These are phyloP conservation scores for Lycium barbarum DNA, from an alignment of 257 asterid species.

Conservation along the genomic window DNA sequence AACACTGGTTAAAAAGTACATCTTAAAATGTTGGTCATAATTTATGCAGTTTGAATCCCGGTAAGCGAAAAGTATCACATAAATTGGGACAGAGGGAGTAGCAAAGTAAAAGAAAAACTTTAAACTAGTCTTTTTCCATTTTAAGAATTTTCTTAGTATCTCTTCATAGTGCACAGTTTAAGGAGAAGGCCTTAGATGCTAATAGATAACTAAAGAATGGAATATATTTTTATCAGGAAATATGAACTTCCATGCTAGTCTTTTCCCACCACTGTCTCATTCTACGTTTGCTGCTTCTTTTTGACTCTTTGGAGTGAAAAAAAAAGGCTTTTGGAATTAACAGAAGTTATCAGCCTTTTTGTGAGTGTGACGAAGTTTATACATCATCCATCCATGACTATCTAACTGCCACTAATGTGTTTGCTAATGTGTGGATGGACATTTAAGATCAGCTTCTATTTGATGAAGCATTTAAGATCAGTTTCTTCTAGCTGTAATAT, in stretches of 20 bases:
- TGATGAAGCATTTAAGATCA: too few relatives aligned
- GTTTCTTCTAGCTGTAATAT: neutral
- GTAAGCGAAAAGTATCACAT: too few relatives aligned
- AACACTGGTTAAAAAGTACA: too few relatives aligned
- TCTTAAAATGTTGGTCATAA: too few relatives aligned
- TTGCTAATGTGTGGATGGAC: too few relatives aligned
- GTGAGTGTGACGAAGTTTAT: constrained; percentile 8
- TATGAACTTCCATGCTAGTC: neutral
- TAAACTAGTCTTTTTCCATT: constrained; percentile 1
- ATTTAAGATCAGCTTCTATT: too few relatives aligned
- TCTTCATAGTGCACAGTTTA: neutral
- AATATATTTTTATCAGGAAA: neutral
- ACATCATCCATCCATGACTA: neutral
- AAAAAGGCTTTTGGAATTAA: neutral
- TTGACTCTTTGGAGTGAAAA: neutral
- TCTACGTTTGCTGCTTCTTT: constrained; percentile 16
- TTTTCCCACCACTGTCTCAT: neutral
- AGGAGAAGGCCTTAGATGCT: neutral
- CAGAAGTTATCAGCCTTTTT: neutral
- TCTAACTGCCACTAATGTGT: neutral
- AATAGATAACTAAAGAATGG: neutral
- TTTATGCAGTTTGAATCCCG: too few relatives aligned
- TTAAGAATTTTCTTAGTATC: neutral
- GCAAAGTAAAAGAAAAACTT: neutral
- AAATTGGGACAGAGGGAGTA: too few relatives aligned